phyloP scores from a whole-genome alignment of 768 basidiomycete genomes.

The Hygrocybe coccinea region DNA sequence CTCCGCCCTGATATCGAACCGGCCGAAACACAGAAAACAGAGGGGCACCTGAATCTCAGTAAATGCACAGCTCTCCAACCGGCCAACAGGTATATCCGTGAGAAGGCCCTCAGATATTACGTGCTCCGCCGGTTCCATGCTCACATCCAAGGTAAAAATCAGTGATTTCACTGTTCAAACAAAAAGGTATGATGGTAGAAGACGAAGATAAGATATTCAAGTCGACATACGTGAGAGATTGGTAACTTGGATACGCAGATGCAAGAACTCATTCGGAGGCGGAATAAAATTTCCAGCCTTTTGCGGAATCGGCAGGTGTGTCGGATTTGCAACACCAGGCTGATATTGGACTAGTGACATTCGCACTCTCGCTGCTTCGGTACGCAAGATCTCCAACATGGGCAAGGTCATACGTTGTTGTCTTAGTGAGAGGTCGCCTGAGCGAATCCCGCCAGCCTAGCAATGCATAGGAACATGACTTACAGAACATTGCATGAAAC shows the following conservation, averaged over 20 bases:
- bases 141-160: constrained; percentile 50
- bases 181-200: not conserved
- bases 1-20: constrained; percentile 50
- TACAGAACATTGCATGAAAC: not conserved
- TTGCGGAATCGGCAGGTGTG: constrained; percentile 15
- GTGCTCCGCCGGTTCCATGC: constrained; percentile 56
- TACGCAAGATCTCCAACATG: constrained; percentile 75
- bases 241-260: constrained; percentile 50
- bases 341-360: constrained; percentile 44
- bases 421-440: constrained; percentile 73
- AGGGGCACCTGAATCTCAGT: constrained; percentile 51
- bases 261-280: constrained; percentile 57
- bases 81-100: constrained; percentile 58
- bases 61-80: constrained; percentile 51
- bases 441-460: constrained; percentile 74
- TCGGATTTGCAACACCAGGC: constrained; percentile 9
- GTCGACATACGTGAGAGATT: constrained; percentile 57
- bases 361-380: constrained; percentile 57
- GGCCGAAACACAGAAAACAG: constrained; percentile 69
- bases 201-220: too few species aligned
- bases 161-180: constrained; percentile 43
- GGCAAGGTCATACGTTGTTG: constrained; percentile 69
- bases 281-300: constrained; percentile 46
- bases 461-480: constrained; percentile 2
- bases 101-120: constrained; percentile 66